Conservation (phyloP, 768 basidiomycete genomes). For the Rhizopogon roseolus region DNA sequence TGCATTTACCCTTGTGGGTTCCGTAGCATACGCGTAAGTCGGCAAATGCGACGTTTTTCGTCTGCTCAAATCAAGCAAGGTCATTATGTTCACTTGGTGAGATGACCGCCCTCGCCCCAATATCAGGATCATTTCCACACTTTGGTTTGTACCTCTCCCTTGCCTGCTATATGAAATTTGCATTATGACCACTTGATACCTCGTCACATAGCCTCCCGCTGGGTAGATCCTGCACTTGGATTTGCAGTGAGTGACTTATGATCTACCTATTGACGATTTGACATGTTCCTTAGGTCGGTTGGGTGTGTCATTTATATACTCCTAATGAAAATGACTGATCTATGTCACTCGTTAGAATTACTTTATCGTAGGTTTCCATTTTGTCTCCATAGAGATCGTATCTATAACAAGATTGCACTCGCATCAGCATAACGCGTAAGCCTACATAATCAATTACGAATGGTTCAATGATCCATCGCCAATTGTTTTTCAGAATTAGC, state of each 20-base stretch:
- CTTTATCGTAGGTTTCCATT: slow-evolving; percentile 36
- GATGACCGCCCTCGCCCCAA: slow-evolving; percentile 74
- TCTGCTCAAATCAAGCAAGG: slow-evolving; percentile 19
- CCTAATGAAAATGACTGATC: slow-evolving; percentile 5
- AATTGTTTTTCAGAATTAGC: slow-evolving; percentile 15
- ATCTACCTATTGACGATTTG: not conserved
- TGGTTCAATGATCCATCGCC: not conserved
- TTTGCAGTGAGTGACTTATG: slow-evolving; percentile 43
- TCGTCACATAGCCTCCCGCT: slow-evolving; percentile 38
- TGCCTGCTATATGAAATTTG: not conserved
- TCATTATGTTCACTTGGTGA: slow-evolving; percentile 69
- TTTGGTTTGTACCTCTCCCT: slow-evolving; percentile 37
- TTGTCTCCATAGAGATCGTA: not conserved
- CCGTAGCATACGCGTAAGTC: slow-evolving; percentile 56
- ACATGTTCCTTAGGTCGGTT: slow-evolving; percentile 5
- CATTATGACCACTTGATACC: not conserved
- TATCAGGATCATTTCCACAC: slow-evolving; percentile 76
- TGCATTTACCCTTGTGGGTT: slow-evolving; percentile 59
- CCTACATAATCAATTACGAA: not conserved
- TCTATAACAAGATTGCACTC: not conserved
- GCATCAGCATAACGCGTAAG: slow-evolving; percentile 3
- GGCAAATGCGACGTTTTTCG: slow-evolving; percentile 18
- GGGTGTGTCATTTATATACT: slow-evolving; percentile 2
- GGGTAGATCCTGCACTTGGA: slow-evolving; percentile 57
- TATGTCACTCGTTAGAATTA: slow-evolving; percentile 42